Percentiles rank a stretch among this genome's conserved stretches.
phyloP scores from a whole-genome alignment of 306 rosid genomes.

The Castanea mollissima region DNA sequence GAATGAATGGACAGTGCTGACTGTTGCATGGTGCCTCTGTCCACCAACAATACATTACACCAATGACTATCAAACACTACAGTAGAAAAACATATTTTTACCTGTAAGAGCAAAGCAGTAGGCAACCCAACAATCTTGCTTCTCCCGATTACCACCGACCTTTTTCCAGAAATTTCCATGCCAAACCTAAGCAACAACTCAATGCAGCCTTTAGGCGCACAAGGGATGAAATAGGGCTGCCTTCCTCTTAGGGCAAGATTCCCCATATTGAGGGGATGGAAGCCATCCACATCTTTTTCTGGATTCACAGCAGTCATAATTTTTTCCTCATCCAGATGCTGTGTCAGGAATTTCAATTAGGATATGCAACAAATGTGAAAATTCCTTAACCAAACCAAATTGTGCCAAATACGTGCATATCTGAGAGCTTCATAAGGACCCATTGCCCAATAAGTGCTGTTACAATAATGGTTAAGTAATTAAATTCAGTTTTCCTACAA shows the following conservation, averaged over 20 bases:
- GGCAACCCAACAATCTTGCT: conserved; percentile 32
- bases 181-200: conserved; percentile 30
- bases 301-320: conserved; percentile 18
- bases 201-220: conserved; percentile 31
- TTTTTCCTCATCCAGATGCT: conserved; percentile 32
- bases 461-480: no score
- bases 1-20: conserved; percentile 40
- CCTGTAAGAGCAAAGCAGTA: conserved; percentile 39
- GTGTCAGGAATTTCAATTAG: not conserved
- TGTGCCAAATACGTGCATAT: not conserved
- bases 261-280: conserved; percentile 36
- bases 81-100: conserved; percentile 25
- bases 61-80: conserved; percentile 14
- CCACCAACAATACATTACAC: conserved; percentile 23
- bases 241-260: conserved; percentile 34
- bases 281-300: conserved; percentile 31
- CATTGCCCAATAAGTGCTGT: not conserved
- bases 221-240: conserved; percentile 27
- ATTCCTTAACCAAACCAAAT: not conserved
- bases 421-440: not conserved
- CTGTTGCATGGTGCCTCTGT: conserved; percentile 59
- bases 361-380: not conserved
- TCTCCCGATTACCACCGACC: conserved; percentile 25
- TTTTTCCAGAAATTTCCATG: conserved; percentile 18
- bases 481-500: no score